Base-by-base conservation (phyloP, 129 eudicot species). In the Heracleum sosnowskyi region DNA sequence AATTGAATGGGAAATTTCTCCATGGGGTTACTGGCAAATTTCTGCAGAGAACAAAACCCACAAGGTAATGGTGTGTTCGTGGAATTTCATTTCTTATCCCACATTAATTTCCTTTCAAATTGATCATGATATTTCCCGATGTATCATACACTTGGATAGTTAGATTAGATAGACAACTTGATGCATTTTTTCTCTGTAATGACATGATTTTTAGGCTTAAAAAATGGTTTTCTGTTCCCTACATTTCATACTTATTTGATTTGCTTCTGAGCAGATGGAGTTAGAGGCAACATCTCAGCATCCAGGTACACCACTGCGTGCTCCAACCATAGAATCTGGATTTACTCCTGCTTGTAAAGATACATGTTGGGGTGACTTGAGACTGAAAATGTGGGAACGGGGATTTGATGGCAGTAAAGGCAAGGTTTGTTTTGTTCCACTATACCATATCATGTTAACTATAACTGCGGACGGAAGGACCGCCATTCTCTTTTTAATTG, bases 331-430 rank as follows among this genome's bases (percentile, higher is more conserved):
- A 49, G 97, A 96, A 78, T 81, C 91, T 53, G 99, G 99, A 40
- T 82, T 92, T 62, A 88, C 91, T 78, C 97, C 97, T 46, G 91
- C 97, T 81, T 96, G 99, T 83, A 96, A 85, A 83, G 99, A 96
- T 82, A 89, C 95, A 75, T 96, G 99, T 86, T 83, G 69, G 79
- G 97, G 85, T 51, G 86, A 87, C 82, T 71, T 92, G 62, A 87
- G 83, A 11, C 83, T 96, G 72, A 88, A 86, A 77, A 4, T 96
- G 42, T 96, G 97, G 97, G 97, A 96, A 81, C 81, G 76, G 53
- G 79, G 80, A 79, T 76, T 79, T 51, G 81, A 92, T 82, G 97
- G 97, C 81, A 90, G 89, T 85, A 83, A 90, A 51, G 99, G 97
- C 80, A 92, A 96, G 96, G 99, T 93, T 34, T 20, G 81, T 77